Conservation (phyloP, 352 stramenopile species). For the Saprolegnia parasitica region DNA sequence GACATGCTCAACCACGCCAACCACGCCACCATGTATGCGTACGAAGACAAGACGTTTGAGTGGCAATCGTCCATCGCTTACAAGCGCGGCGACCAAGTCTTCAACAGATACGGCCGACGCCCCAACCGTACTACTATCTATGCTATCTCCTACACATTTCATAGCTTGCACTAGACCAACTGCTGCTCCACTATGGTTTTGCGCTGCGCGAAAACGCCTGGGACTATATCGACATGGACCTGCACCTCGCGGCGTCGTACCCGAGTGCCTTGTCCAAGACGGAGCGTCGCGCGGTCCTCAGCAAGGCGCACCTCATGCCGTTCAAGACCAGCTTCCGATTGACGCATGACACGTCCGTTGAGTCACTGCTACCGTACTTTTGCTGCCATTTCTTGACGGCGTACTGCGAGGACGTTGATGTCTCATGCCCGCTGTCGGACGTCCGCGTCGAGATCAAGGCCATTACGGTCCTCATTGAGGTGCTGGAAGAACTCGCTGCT, state of each 20-base stretch:
- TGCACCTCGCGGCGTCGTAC: background rate
- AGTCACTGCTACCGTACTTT: conserved; percentile 25
- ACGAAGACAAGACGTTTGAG: conserved; percentile 60
- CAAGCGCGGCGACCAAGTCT: conserved; percentile 70
- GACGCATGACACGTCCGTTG: background rate
- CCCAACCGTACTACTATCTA: conserved; percentile 46
- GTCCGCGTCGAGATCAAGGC: background rate
- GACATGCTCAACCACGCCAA: conserved; percentile 92
- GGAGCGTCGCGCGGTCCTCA: conserved; percentile 17
- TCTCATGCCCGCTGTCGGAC: background rate
- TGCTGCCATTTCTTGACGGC: conserved; percentile 1
- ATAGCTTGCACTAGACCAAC: conserved; percentile 37
- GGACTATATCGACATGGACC: conserved; percentile 65
- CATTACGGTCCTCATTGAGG: background rate
- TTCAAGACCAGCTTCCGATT: conserved; percentile 13
- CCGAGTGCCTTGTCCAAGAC: conserved; percentile 36
- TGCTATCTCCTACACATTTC: background rate
- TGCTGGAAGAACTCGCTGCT: background rate
- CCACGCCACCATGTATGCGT: conserved; percentile 85
- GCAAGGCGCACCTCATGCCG: conserved; percentile 15
- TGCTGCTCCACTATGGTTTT: conserved; percentile 92
- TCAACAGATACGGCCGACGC: conserved; percentile 89
- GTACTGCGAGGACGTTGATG: background rate
- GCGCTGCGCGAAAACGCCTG: conserved; percentile 84
- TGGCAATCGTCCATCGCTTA: conserved; percentile 57